phyloP scores from a whole-genome alignment of 805 yeast species.

The Lachancea dasiensis region DNA sequence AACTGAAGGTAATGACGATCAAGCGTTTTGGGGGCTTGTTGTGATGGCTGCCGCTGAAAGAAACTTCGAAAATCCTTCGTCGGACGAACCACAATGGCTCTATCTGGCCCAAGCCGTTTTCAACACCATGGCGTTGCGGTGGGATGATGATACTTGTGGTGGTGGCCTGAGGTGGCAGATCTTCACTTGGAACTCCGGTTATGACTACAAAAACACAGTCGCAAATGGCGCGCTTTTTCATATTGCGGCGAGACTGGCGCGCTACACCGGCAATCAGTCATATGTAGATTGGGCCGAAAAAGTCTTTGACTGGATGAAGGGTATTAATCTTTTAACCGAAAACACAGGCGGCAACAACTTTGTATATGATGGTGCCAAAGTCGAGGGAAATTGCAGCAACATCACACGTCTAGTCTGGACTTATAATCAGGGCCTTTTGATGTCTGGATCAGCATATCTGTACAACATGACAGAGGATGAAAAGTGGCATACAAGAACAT shows the following conservation, averaged over 20 bases:
- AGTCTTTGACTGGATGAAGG: constrained; percentile 77
- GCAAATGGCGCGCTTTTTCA: constrained; percentile 89
- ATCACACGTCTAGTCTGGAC: constrained; percentile 69
- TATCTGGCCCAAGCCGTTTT: constrained; percentile 56
- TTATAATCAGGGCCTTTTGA: constrained; percentile 74
- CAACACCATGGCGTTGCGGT: constrained; percentile 82
- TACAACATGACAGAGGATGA: constrained; percentile 62
- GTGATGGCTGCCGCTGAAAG: constrained; percentile 58
- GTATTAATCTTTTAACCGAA: constrained; percentile 40
- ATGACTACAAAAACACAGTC: constrained; percentile 85
- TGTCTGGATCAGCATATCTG: constrained; percentile 76
- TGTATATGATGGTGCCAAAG: constrained; percentile 65
- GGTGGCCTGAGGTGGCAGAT: constrained; percentile 98
- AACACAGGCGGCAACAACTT: constrained; percentile 32
- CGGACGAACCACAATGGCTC: constrained; percentile 46
- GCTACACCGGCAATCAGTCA: constrained; percentile 69
- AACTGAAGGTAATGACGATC: constrained; percentile 71
- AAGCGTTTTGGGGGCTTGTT: constrained; percentile 64
- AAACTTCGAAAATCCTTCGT: constrained; percentile 45
- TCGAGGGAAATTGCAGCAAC: constrained; percentile 53
- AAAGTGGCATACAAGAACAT: constrained; percentile 60
- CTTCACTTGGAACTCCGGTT: constrained; percentile 89
- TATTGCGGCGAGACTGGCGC: constrained; percentile 77
- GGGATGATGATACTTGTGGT: constrained; percentile 69
- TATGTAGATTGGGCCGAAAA: constrained; percentile 70